Conservation (phyloP, 2,329 filamentous ascomycete species). For the Fusarium tanahbumbuense region DNA sequence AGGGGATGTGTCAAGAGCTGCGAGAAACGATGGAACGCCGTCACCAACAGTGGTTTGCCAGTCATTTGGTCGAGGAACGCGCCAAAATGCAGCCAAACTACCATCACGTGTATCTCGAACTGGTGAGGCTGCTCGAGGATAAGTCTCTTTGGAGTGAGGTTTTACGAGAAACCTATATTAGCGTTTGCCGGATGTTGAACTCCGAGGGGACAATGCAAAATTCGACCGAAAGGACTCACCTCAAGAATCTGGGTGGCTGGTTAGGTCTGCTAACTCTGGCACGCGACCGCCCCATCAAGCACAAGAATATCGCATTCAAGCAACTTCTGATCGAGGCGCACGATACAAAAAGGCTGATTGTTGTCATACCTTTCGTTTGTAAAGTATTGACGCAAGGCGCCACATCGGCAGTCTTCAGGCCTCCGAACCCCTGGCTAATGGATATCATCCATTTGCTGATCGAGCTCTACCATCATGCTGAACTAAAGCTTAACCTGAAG, state of each 20-base stretch:
- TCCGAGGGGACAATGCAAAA: slow-evolving; percentile 88
- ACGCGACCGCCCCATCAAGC: slow-evolving; percentile 93
- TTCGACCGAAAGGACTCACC: slow-evolving; percentile 82
- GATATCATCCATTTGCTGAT: slow-evolving; percentile 92
- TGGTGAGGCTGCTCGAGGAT: slow-evolving; percentile 85
- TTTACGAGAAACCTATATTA: slow-evolving; percentile 91
- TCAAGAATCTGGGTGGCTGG: slow-evolving; percentile 96
- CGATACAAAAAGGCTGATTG: slow-evolving; percentile 88
- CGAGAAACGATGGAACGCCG: slow-evolving; percentile 80
- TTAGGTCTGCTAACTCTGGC: slow-evolving; percentile 92
- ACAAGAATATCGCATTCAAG: slow-evolving; percentile 97
- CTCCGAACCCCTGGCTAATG: slow-evolving; percentile 98
- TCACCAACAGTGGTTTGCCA: slow-evolving; percentile 96
- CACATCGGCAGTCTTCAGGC: slow-evolving; percentile 87
- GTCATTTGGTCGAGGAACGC: slow-evolving; percentile 93
- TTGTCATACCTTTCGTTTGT: slow-evolving; percentile 97
- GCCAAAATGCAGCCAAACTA: slow-evolving; percentile 98
- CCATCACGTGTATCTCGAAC: slow-evolving; percentile 89
- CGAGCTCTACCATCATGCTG: slow-evolving; percentile 92
- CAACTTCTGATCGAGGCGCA: slow-evolving; percentile 93
- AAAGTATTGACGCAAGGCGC: slow-evolving; percentile 90
- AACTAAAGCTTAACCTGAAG: slow-evolving; percentile 95
- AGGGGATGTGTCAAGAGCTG: slow-evolving; percentile 85
- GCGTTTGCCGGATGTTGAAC: slow-evolving; percentile 87
- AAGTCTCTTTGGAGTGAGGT: slow-evolving; percentile 86